Evolutionary conservation across 1,284 basidiomycete species (phyloP).

Genomic region (Porogramme epimiltina): DNA sequence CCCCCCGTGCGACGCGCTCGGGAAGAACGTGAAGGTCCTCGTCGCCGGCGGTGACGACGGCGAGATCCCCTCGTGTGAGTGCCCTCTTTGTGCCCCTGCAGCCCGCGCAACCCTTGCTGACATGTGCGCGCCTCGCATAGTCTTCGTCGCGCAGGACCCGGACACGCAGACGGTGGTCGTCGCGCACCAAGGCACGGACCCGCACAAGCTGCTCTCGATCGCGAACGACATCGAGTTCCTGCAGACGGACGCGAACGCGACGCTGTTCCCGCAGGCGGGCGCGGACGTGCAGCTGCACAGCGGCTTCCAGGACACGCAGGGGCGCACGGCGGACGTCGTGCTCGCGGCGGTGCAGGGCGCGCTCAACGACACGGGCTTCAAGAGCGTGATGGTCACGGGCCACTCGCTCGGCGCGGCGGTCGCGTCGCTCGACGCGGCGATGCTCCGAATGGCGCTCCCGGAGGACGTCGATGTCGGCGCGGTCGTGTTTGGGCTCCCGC

Average conservation of each 20-base stretch:
- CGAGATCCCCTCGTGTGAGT: constrained; percentile 18
- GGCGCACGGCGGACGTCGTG: constrained; percentile 43
- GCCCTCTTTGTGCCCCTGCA: not conserved
- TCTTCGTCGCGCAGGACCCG: constrained; percentile 45
- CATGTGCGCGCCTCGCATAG: constrained; percentile 2
- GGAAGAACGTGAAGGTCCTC: constrained; percentile 48
- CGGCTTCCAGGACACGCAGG: constrained; percentile 49
- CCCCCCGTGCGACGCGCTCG: constrained; percentile 41
- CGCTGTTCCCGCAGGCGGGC: constrained; percentile 39
- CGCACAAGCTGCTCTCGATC: constrained; percentile 42
- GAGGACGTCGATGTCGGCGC: constrained; percentile 37
- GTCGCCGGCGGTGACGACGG: constrained; percentile 61
- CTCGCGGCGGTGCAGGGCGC: constrained; percentile 40
- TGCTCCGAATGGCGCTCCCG: constrained; percentile 42
- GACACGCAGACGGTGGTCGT: constrained; percentile 42
- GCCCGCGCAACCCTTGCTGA: not conserved
- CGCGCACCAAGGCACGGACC: constrained; percentile 51
- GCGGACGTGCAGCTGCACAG: constrained; percentile 38
- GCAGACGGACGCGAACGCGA: constrained; percentile 38
- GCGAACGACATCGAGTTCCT: constrained; percentile 43
- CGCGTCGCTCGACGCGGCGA: constrained; percentile 44
- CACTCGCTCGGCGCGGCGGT: constrained; percentile 43
- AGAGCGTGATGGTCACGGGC: constrained; percentile 42
- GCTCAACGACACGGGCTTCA: constrained; percentile 36
- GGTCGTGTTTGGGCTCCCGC: constrained; percentile 46